Base-by-base conservation (phyloP, 2,329 filamentous ascomycete species). In the Fusarium palustre region DNA sequence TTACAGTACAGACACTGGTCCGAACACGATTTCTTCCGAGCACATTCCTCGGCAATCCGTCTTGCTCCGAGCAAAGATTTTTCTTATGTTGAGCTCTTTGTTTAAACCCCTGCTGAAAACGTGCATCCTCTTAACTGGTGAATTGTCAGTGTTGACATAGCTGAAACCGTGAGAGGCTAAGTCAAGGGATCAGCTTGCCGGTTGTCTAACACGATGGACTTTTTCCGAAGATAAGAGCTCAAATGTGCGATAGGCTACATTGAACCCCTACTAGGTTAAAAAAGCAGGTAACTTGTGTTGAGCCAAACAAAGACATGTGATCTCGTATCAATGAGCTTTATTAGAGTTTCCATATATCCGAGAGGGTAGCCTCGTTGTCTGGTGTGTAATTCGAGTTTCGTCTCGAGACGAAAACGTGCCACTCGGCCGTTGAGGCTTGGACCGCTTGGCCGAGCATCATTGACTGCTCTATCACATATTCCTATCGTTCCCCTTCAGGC, bases 21-120 rank as follows among this genome's bases (percentile, higher is more conserved):
- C 45, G 38, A 57, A 59, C 43, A 70, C 68, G 69, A 59, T 59
- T 66, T 68, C 49, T 63, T 50, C 69, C 70, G 66, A 67, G 41
- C 34, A 42, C 59, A 46, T 66, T 60, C 30, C 49, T 72, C 64
- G 41, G 48, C 47, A 47, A 57, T 58, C 65, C 58, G 66, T 56
- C 34, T 69, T 57, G 49, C 34, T 60, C 67, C 67, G 67, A 68
- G 25, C 22, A 45, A 47, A 52, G 43, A 43, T 45, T 18, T 12
- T 24, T n/a, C 7, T 6, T n/a, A 58, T 53, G 25, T 53, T 48
- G 30, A 58, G 28, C 24, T 30, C 13, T 39, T 38, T 58, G 15
- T 28, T 28, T 13, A 33, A 49, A 43, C 25, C 63, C 55, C 31
- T 68, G 63, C 46, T n/a, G 20, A 52, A 49, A 70, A 68, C 59